phyloP scores from a whole-genome alignment of 208 protist genomes.

The Acanthamoeba castellanii region DNA sequence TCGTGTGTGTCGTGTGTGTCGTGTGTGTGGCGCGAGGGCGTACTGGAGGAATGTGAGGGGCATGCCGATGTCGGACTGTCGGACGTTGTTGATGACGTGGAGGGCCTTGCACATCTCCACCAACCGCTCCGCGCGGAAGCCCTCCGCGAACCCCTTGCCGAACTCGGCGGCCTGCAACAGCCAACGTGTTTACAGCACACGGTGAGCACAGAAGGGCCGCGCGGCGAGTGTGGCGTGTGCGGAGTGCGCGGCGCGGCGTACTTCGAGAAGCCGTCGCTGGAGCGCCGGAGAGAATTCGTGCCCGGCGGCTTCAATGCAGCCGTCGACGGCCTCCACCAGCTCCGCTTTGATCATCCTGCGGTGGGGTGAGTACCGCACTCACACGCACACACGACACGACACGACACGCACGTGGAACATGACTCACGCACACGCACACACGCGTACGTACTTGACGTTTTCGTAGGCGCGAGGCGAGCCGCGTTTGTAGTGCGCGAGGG shows the following conservation, averaged over 20 bases:
- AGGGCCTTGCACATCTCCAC: conserved; percentile 91
- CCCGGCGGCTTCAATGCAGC: conserved; percentile 93
- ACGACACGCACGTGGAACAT: background rate
- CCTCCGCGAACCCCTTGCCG: conserved; percentile 94
- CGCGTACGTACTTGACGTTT: background rate
- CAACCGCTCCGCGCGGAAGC: conserved; percentile 92
- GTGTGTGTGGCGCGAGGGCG: background rate
- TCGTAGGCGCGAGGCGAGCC: background rate
- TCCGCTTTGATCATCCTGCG: conserved; percentile 71
- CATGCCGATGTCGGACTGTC: conserved; percentile 89
- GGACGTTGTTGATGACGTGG: conserved; percentile 93
- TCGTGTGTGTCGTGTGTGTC: background rate
- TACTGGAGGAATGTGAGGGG: conserved; percentile 94
- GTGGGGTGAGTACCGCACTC: too few relatives aligned
- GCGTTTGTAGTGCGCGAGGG: conserved; percentile 81
- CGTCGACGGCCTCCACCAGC: conserved; percentile 91
- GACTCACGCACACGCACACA: background rate
- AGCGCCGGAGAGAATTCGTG: conserved; percentile 91
- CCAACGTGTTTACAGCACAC: background rate
- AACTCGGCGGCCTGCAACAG: conserved; percentile 91
- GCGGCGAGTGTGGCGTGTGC: background rate
- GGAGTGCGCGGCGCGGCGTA: background rate
- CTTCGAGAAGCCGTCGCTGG: conserved; percentile 92
- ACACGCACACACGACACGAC: background rate
- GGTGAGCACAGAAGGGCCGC: background rate